Percentiles rank a stretch among this genome's conserved stretches.
These are phyloP conservation scores for Dentipellis sp. DNA, from an alignment of 768 basidiomycete genomes.

Conservation along the genomic window DNA sequence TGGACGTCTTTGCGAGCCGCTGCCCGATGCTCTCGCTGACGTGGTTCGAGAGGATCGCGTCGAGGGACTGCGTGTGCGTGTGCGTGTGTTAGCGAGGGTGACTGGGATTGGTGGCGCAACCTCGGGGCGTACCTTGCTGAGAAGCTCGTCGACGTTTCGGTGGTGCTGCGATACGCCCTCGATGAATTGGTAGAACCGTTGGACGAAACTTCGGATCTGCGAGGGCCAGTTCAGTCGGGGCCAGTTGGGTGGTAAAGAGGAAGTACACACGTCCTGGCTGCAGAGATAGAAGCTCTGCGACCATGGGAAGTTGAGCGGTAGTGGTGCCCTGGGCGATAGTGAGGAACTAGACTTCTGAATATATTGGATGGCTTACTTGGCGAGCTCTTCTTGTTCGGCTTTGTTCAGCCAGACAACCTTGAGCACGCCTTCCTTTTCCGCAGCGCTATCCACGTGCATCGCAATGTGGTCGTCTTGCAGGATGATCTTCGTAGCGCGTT, in stretches of 20 bases:
- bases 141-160: conserved; percentile 82
- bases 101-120: neutral
- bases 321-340: conserved; percentile 33
- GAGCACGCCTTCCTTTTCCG: conserved; percentile 68
- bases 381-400: conserved; percentile 52
- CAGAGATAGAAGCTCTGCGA: conserved; percentile 93
- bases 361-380: conserved; percentile 29
- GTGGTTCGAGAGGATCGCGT: conserved; percentile 66
- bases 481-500: conserved; percentile 54
- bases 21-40: conserved; percentile 71
- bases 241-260: neutral
- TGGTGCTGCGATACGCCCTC: conserved; percentile 92
- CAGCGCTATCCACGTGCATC: conserved; percentile 57
- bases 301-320: conserved; percentile 82
- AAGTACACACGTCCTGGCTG: conserved; percentile 65
- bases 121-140: conserved; percentile 59
- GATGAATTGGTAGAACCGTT: conserved; percentile 93
- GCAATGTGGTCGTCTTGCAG: conserved; percentile 81
- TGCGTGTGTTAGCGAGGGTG: neutral
- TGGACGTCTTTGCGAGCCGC: conserved; percentile 66
- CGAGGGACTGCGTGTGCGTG: conserved; percentile 55
- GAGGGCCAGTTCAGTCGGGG: neutral
- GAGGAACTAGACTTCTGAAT: neutral
- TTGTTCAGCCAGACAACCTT: conserved; percentile 74
- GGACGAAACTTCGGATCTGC: conserved; percentile 81